Conservation (phyloP, 2,329 filamentous ascomycete genomes). For the Fusarium proliferatum region DNA sequence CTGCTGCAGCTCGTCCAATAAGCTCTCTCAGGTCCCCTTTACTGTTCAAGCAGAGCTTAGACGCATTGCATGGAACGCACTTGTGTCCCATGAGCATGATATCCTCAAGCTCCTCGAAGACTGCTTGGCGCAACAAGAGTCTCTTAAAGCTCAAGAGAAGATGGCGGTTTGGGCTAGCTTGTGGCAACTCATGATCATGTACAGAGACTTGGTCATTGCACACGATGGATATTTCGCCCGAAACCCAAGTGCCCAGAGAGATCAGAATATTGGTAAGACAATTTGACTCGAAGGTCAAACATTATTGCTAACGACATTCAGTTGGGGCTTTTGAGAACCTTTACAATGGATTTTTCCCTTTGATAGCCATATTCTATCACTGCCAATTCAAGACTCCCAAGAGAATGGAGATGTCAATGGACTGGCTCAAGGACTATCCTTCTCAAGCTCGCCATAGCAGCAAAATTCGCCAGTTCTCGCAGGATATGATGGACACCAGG, state of each 20-base stretch:
- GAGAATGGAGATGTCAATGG: slow-evolving; percentile 53
- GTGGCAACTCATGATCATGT: slow-evolving; percentile 63
- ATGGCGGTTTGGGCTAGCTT: slow-evolving; percentile 61
- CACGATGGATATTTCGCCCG: slow-evolving; percentile 46
- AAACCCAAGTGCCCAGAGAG: slow-evolving; percentile 36
- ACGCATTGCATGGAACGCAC: slow-evolving; percentile 52
- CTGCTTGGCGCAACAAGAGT: slow-evolving; percentile 52
- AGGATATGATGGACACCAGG: slow-evolving; percentile 50
- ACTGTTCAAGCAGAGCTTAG: slow-evolving; percentile 56
- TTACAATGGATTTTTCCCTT: slow-evolving; percentile 51
- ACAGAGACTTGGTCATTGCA: slow-evolving; percentile 54
- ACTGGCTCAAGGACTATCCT: slow-evolving; percentile 51
- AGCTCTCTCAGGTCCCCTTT: slow-evolving; percentile 51
- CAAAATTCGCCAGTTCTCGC: slow-evolving; percentile 44
- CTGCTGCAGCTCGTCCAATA: slow-evolving; percentile 54
- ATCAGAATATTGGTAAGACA: slow-evolving; percentile 41
- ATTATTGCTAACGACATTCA: slow-evolving; percentile 21
- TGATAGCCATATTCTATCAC: slow-evolving; percentile 54
- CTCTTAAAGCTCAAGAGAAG: slow-evolving; percentile 53
- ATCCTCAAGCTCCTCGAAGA: slow-evolving; percentile 56
- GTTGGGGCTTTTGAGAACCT: slow-evolving; percentile 45
- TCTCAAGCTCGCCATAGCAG: slow-evolving; percentile 43
- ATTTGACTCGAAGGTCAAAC: neutral
- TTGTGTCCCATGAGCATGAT: slow-evolving; percentile 53
- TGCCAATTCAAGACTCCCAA: slow-evolving; percentile 56